A percentile compares a stretch with the other conserved stretches of the same genome.
phyloP scores from a whole-genome alignment of 2,329 filamentous ascomycete genomes.

The Alternaria arbusti region DNA sequence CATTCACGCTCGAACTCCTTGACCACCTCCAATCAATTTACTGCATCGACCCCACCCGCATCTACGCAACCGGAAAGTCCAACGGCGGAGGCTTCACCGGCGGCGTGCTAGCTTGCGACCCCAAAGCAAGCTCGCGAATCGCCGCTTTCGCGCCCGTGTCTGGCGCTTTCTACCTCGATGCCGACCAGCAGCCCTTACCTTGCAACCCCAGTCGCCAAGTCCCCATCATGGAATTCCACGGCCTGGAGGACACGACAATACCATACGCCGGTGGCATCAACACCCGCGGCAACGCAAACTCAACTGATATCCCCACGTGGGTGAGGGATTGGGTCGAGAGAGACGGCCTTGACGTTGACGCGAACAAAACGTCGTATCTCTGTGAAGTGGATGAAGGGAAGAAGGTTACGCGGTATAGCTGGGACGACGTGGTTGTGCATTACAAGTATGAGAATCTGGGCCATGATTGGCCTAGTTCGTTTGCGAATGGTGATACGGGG shows the following conservation, averaged over 20 bases:
- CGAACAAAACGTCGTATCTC: constrained; percentile 34
- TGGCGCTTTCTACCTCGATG: constrained; percentile 54
- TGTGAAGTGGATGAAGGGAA: constrained; percentile 42
- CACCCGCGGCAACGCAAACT: constrained; percentile 25
- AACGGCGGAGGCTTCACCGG: constrained; percentile 62
- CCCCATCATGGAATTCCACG: constrained; percentile 56
- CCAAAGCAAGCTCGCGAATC: constrained; percentile 50
- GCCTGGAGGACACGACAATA: constrained; percentile 51
- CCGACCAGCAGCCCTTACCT: constrained; percentile 22
- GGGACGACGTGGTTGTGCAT: constrained; percentile 45
- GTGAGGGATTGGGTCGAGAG: constrained; percentile 49
- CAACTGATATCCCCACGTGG: constrained; percentile 31
- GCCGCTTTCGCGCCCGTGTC: constrained; percentile 59
- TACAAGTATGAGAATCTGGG: constrained; percentile 49
- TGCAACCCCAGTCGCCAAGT: constrained; percentile 40
- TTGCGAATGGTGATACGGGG: constrained; percentile 34
- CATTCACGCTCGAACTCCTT: constrained; percentile 55
- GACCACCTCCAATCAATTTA: constrained; percentile 48
- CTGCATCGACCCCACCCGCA: constrained; percentile 54
- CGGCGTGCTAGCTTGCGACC: constrained; percentile 56
- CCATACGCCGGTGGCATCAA: constrained; percentile 48
- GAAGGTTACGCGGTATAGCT: constrained; percentile 32
- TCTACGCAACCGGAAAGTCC: constrained; percentile 60
- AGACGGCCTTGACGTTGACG: constrained; percentile 35
- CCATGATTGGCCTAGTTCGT: constrained; percentile 52